phyloP scores from a whole-genome alignment of 805 yeast species.

The Kodamaea nitidulidarum region DNA sequence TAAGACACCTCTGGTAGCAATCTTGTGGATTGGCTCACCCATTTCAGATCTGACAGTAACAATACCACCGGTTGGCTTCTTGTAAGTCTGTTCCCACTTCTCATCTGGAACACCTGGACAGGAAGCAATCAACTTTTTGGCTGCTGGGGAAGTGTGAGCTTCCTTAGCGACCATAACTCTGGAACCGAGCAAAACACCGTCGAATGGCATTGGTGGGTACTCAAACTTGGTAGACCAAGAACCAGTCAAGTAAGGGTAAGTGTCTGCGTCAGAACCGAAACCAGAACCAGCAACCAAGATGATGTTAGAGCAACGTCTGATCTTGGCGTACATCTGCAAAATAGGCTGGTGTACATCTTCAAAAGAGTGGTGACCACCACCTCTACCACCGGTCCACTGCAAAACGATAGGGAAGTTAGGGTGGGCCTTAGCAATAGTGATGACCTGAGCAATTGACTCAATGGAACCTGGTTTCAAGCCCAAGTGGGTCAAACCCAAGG shows the following conservation, averaged over 20 bases:
- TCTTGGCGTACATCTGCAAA: conserved; percentile 90
- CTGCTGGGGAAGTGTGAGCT: conserved; percentile 89
- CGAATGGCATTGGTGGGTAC: conserved; percentile 98
- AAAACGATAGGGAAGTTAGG: conserved; percentile 94
- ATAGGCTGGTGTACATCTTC: conserved; percentile 99
- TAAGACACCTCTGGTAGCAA: conserved; percentile 96
- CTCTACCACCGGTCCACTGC: conserved; percentile 99
- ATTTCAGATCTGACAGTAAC: conserved; percentile 95
- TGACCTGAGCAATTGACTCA: conserved; percentile 83
- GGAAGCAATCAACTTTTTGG: conserved; percentile 85
- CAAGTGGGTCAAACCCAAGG: conserved; percentile 86
- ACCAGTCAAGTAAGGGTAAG: conserved; percentile 97
- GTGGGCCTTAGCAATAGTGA: conserved; percentile 90
- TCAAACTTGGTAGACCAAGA: conserved; percentile 84
- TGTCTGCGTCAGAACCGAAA: conserved; percentile 93
- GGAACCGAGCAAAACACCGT: conserved; percentile 93
- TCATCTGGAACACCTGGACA: conserved; percentile 87
- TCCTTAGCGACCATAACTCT: conserved; percentile 97
- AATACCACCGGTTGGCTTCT: conserved; percentile 95
- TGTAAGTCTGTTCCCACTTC: conserved; percentile 92
- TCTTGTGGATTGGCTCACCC: conserved; percentile 99
- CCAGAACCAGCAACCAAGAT: conserved; percentile 96
- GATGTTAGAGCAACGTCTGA: conserved; percentile 87
- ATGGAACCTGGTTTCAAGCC: conserved; percentile 98
- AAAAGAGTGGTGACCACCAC: conserved; percentile 99